Base-by-base conservation (phyloP, 306 rosid species). In the Hylodesmum podocarpum region DNA sequence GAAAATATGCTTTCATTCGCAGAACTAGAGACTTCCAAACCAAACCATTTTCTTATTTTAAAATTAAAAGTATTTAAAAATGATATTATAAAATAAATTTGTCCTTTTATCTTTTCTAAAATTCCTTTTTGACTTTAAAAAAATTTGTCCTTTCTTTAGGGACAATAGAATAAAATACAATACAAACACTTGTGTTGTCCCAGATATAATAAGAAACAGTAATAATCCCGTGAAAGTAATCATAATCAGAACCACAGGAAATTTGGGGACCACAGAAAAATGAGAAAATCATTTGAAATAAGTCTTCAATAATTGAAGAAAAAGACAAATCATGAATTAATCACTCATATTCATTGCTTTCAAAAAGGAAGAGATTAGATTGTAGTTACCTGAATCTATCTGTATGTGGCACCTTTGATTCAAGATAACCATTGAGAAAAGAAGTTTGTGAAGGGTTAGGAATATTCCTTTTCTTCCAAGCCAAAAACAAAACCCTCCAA, bases 401-500 rank as follows among this genome's bases (percentile, higher is more conserved):
- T n/a, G 96, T 90, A 81, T 85, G 88, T 28, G 91, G 90, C 54
- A 84, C 87, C 76, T 82, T 83, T 63, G 97, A 89, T 58, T 86
- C 80, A 41, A 66, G 78, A 85, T 80, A 95, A 41, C 88, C 89
- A 82, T 90, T 84, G 76, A 95, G 85, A 70, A 85, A 83, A 82
- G 71, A 64, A 6, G 93, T 92, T 39, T 88, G 85, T 71, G 93
- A 57, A 78, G 97, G 97, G 13, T 29, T 16, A 64, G 86, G 68
- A 18, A 63, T 84, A 21, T 1, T 76, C 80, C 92, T 88, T 71
- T 90, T 95, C 82, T 86, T 90, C 97, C 96, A 95, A 19, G 98
- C 97, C 90, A 95, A 75, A 57, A 95, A 37, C 22, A 89, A n/a
- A 3, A 95, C 97, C 61, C 89, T 90, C 96, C 97, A 95, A 67